phyloP scores from a whole-genome alignment of 2,329 filamentous ascomycete genomes.

The Teratosphaeria nubilosa region DNA sequence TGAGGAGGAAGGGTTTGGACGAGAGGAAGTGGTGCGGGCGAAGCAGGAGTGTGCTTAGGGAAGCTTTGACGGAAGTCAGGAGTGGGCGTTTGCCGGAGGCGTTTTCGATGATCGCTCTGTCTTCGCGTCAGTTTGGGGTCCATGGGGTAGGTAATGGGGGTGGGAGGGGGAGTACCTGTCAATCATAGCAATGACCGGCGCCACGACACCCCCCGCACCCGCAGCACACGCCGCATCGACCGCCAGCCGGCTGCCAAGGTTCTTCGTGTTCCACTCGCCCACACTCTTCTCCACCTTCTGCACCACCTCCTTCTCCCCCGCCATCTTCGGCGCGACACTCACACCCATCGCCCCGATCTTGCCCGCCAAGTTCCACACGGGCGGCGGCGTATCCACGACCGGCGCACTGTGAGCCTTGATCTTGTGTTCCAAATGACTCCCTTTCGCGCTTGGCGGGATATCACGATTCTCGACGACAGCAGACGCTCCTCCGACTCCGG shows the following conservation, averaged over 20 bases:
- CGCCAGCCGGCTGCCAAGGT: conserved; percentile 55
- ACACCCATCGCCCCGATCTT: not conserved
- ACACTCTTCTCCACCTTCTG: conserved; percentile 4
- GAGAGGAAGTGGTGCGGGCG: conserved; percentile 52
- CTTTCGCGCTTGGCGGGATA: not conserved
- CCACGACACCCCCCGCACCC: conserved; percentile 64
- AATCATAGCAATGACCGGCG: conserved; percentile 78
- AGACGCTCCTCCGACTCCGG: conserved; percentile 11
- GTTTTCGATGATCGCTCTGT: conserved; percentile 69
- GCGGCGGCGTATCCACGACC: conserved; percentile 1
- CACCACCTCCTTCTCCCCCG: not conserved
- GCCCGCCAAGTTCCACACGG: not conserved
- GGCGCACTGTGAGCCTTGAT: not conserved
- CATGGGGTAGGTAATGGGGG: not conserved
- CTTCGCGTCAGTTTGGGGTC: conserved; percentile 52
- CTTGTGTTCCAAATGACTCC: not conserved
- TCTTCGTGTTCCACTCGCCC: conserved; percentile 67
- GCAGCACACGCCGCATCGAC: conserved; percentile 61
- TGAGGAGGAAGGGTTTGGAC: conserved; percentile 58
- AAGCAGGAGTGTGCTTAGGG: conserved; percentile 46
- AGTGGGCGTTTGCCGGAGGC: conserved; percentile 59
- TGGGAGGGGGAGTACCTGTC: conserved; percentile 53
- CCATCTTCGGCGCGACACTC: not conserved
- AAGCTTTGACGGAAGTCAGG: conserved; percentile 48
- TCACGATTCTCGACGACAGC: not conserved